A percentile compares a stretch with the other conserved stretches of the same genome.
Conservation (phyloP, 2,329 filamentous ascomycete species). For the Hirsutella rhossiliensis region DNA sequence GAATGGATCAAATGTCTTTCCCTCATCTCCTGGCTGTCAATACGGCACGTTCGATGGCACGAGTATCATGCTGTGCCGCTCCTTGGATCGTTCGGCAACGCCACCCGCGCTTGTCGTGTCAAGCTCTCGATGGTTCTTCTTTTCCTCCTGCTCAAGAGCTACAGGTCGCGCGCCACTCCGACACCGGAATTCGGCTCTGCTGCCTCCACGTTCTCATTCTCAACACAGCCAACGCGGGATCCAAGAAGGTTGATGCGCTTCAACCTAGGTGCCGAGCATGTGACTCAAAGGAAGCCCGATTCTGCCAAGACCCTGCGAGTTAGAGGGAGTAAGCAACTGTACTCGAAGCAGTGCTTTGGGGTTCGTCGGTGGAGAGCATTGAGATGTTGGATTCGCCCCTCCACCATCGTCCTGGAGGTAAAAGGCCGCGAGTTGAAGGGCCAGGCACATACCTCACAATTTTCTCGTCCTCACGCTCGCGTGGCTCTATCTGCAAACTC, state of each 20-base stretch:
- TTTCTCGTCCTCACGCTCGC: slow-evolving; percentile 97
- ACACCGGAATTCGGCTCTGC: no score
- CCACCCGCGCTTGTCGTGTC: no score
- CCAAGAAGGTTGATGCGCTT: not conserved
- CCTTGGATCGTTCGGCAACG: no score
- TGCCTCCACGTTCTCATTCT: not conserved
- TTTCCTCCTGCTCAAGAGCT: no score
- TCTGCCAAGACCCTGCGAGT: slow-evolving; percentile 43
- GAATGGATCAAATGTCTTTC: no score
- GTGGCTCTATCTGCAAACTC: slow-evolving; percentile 83
- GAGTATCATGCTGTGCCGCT: no score
- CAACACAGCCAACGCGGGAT: not conserved
- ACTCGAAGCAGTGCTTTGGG: not conserved
- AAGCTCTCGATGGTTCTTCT: no score
- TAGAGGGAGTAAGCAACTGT: not conserved
- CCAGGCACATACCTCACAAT: slow-evolving; percentile 80
- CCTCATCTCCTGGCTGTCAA: no score
- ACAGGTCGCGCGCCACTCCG: no score
- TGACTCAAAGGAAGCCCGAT: slow-evolving; percentile 44
- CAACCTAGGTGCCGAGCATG: slow-evolving; percentile 1
- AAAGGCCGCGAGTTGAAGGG: not conserved
- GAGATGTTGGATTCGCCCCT: no score
- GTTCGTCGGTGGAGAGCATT: no score
- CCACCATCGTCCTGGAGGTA: not conserved
- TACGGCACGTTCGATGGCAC: no score